Conservation (phyloP, 345 rosid genomes). For the Corchorus olitorius region DNA sequence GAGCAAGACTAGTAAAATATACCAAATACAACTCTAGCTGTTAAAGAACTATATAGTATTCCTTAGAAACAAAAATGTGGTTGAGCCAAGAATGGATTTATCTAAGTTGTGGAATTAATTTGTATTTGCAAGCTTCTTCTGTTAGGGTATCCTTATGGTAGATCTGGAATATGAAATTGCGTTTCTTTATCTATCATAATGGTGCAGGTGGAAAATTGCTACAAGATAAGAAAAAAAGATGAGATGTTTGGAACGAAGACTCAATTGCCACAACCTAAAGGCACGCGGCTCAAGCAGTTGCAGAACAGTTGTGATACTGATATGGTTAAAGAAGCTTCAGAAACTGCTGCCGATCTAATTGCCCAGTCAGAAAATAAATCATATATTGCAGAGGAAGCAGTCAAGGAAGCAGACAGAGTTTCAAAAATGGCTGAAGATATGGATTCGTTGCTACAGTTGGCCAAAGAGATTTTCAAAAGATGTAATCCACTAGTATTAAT, state of each 20-base stretch:
- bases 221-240: conserved; percentile 37
- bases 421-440: conserved; percentile 60
- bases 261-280: conserved; percentile 37
- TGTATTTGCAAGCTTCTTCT: background rate
- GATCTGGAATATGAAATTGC: background rate
- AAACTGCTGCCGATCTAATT: conserved; percentile 60
- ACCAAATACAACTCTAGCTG: background rate
- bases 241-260: conserved; percentile 32
- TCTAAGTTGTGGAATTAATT: background rate
- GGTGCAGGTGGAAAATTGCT: conserved; percentile 58
- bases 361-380: conserved; percentile 87
- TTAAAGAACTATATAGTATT: too few relatives aligned
- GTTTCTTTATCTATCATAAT: conserved; percentile 2
- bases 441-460: conserved; percentile 46
- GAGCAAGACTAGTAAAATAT: background rate
- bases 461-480: conserved; percentile 54
- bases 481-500: conserved; percentile 29
- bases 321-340: conserved; percentile 62
- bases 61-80: too few relatives aligned
- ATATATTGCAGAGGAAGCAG: conserved; percentile 64
- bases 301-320: conserved; percentile 23
- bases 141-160: background rate
- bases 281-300: conserved; percentile 36
- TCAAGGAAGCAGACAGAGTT: conserved; percentile 73
- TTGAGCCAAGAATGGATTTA: too few relatives aligned